Conservation (phyloP, 257 asterid species). For the Solanum pennellii region DNA sequence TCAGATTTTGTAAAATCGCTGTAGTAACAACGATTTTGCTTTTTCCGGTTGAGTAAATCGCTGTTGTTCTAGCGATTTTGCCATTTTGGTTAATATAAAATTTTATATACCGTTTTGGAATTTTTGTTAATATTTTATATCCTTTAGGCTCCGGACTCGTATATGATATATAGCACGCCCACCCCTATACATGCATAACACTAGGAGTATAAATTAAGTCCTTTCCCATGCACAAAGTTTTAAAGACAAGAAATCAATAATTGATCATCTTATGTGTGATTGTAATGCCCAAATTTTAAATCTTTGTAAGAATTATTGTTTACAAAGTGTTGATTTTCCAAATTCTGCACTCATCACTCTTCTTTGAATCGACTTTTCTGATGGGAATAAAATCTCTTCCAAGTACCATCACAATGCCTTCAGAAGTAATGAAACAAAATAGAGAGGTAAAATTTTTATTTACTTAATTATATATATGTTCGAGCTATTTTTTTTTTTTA, state of each 20-base stretch:
- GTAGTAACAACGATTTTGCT: too few relatives aligned
- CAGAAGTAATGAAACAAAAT: background rate
- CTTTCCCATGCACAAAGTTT: background rate
- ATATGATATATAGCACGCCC: background rate
- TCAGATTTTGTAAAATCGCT: too few relatives aligned
- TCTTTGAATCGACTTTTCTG: background rate
- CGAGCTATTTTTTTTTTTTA: background rate
- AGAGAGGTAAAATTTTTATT: background rate
- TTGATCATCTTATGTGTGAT: too few relatives aligned
- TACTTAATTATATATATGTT: too few relatives aligned
- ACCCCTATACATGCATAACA: background rate
- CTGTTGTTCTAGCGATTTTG: too few relatives aligned
- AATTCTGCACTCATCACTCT: background rate
- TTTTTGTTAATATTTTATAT: too few relatives aligned
- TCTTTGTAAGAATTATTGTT: background rate
- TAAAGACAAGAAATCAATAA: too few relatives aligned
- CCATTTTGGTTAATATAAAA: too few relatives aligned
- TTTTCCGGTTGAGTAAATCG: too few relatives aligned
- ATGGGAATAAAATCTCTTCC: background rate
- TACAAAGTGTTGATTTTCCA: too few relatives aligned
- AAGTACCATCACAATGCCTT: background rate
- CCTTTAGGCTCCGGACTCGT: too few relatives aligned
- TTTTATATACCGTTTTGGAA: too few relatives aligned
- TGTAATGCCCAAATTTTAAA: background rate
- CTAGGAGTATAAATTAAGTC: background rate